A percentile compares a stretch with the other conserved stretches of the same genome.
These are phyloP conservation scores for Leersia perrieri DNA, from an alignment of 176 grass and related monocot species.

Conservation along the genomic window DNA sequence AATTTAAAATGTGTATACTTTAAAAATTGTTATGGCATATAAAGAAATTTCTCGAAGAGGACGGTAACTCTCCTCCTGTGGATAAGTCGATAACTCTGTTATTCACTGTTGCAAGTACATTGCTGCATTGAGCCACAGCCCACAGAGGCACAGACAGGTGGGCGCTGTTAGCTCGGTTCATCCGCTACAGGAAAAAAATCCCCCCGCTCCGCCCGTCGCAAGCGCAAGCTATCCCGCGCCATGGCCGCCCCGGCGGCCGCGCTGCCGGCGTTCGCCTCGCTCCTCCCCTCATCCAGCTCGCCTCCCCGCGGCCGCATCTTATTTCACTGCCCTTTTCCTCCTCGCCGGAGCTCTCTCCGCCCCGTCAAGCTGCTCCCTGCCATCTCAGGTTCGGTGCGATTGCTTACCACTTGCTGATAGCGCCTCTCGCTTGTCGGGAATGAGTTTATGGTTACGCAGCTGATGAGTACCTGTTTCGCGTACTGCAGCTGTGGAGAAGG, in stretches of 20 bases:
- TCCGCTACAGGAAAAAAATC: neutral
- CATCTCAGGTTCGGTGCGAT: constrained; percentile 46
- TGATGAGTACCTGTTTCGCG: neutral
- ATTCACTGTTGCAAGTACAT: too few relatives aligned
- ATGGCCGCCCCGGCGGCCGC: constrained; percentile 24
- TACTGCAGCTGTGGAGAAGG: constrained; percentile 41
- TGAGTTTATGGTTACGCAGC: neutral
- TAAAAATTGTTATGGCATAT: too few relatives aligned
- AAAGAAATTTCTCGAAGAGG: too few relatives aligned
- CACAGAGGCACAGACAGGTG: too few relatives aligned
- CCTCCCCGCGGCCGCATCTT: neutral
- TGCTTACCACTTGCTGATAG: neutral
- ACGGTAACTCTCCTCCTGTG: too few relatives aligned
- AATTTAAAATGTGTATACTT: too few relatives aligned
- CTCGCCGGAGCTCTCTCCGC: neutral
- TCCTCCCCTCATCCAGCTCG: neutral
- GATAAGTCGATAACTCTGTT: too few relatives aligned
- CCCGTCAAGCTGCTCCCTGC: constrained; percentile 3
- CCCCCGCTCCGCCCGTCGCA: neutral
- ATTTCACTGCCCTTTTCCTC: neutral
- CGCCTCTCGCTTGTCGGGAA: neutral
- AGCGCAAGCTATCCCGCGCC: too few relatives aligned
- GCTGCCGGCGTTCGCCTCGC: neutral
- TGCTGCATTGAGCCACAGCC: too few relatives aligned
- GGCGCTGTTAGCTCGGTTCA: too few relatives aligned